phyloP scores from a whole-genome alignment of 2,329 filamentous ascomycete genomes.

The Verticillium albo-atrum region DNA sequence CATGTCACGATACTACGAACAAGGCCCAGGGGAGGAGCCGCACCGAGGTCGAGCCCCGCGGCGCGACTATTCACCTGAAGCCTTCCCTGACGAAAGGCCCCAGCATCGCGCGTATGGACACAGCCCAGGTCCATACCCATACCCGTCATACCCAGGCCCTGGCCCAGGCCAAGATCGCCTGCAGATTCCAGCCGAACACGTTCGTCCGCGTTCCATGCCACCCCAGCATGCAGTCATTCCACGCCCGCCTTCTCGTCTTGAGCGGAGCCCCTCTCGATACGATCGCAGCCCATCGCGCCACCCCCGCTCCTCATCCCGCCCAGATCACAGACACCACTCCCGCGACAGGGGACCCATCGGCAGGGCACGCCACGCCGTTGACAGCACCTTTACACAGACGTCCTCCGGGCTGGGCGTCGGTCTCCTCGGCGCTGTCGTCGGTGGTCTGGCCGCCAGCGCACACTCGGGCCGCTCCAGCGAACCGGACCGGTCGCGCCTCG shows the following conservation, averaged over 20 bases:
- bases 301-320: conserved; percentile 15
- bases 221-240: conserved; percentile 2
- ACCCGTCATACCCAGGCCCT: conserved; percentile 1
- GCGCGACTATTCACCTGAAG: conserved; percentile 22
- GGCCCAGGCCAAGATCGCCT: conserved; percentile 2
- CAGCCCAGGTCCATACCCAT: conserved; percentile 1
- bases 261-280: conserved; percentile 1
- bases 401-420: conserved; percentile 45
- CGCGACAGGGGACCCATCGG: conserved; percentile 25
- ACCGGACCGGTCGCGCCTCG: conserved; percentile 27
- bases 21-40: conserved; percentile 22
- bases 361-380: conserved; percentile 35
- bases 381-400: conserved; percentile 44
- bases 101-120: background rate
- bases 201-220: conserved; percentile 13
- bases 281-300: conserved; percentile 6
- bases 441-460: conserved; percentile 45
- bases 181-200: background rate
- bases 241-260: background rate
- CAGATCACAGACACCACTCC: background rate
- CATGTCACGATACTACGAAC: conserved; percentile 22
- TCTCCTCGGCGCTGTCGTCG: conserved; percentile 49
- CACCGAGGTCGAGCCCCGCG: conserved; percentile 15
- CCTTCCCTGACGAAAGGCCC: conserved; percentile 15
- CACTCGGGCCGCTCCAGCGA: conserved; percentile 8